Base-by-base conservation (phyloP, 2,329 filamentous ascomycete species). In the Fusarium avenaceum region DNA sequence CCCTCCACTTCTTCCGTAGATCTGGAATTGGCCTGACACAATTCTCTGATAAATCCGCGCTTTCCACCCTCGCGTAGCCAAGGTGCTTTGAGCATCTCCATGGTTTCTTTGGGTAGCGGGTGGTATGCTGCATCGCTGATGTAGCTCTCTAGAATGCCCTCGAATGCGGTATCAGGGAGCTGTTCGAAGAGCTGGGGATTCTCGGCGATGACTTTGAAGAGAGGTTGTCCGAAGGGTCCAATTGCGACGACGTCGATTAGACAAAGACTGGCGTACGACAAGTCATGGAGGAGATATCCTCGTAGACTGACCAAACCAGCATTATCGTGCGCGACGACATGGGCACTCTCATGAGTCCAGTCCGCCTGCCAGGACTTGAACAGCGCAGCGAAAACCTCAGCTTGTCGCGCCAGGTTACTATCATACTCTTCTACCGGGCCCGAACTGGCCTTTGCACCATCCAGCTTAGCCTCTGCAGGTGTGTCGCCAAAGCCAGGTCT, bases 261-360 rank as follows among this genome's bases (percentile, higher is more conserved):
- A 32, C 80, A 78, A 2, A 84, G 71, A 33, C 77, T 81, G 4
- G 71, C 73, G 58, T 79, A 83, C 0, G 76, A 57, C 13, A 75
- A 76, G 4, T 65, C 72, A 50, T 83, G 80, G 0, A 82, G 45
- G 0, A 84, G 65, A 49, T 80, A 73, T 0, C 77, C 77, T 4
- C 81, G 77, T 7, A 84, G 48, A 20, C 74, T 75, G 42, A 83
- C 77, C 11, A 82, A 57, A 0, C 82, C 82, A 1, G 76, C 82
- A 35, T 83, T 78, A 30, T 84, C 82, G 58, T 84, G 82, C 0
- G 82, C 81, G 2, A 84, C 63, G 1, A 84, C 72, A 52, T 81
- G 77, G 1, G 81, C 75, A 17, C 69, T 71, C 6, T 57, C 65
- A 7, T 56, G 58, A 14, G 40, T 44, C 74, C 74, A 77, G 8